Conservation (phyloP, 225 moss, liverwort and hornwort species). For the Polytrichum formosum region DNA sequence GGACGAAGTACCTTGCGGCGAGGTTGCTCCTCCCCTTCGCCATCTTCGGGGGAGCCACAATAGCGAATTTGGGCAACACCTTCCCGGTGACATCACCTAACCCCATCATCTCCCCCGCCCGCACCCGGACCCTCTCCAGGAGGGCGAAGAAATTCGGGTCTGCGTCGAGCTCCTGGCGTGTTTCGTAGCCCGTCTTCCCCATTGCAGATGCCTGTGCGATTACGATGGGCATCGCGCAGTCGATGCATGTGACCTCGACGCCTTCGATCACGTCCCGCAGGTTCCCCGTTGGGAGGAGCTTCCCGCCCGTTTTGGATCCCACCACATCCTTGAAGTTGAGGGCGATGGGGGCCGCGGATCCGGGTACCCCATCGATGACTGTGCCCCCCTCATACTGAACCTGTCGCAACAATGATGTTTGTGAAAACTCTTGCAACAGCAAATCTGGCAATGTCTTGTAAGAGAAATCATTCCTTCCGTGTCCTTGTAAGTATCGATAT, state of each 20-base stretch:
- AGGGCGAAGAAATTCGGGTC: slow-evolving; percentile 33
- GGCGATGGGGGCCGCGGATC: slow-evolving; percentile 45
- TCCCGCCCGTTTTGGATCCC: slow-evolving; percentile 40
- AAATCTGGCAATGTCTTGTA: too few relatives aligned
- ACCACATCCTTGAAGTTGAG: slow-evolving; percentile 44
- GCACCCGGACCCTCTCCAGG: slow-evolving; percentile 37
- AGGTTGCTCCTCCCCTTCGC: slow-evolving; percentile 13
- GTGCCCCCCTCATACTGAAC: slow-evolving; percentile 40
- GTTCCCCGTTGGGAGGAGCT: slow-evolving; percentile 45
- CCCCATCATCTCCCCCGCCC: slow-evolving; percentile 53
- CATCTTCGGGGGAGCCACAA: slow-evolving; percentile 35
- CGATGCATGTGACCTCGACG: slow-evolving; percentile 52
- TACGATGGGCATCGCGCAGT: slow-evolving; percentile 59
- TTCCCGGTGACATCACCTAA: slow-evolving; percentile 42
- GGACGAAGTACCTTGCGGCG: slow-evolving; percentile 49
- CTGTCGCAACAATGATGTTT: background rate
- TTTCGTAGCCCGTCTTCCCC: slow-evolving; percentile 52
- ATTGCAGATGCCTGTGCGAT: slow-evolving; percentile 37
- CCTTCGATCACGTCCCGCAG: slow-evolving; percentile 35
- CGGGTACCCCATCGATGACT: slow-evolving; percentile 41
- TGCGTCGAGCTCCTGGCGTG: slow-evolving; percentile 28
- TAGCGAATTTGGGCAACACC: slow-evolving; percentile 52
- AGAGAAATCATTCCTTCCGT: too few relatives aligned
- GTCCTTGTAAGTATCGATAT: too few relatives aligned
- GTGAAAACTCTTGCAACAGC: too few relatives aligned